Conservation (phyloP, 1,139 yeast species). For the Suhomyces taliae region DNA sequence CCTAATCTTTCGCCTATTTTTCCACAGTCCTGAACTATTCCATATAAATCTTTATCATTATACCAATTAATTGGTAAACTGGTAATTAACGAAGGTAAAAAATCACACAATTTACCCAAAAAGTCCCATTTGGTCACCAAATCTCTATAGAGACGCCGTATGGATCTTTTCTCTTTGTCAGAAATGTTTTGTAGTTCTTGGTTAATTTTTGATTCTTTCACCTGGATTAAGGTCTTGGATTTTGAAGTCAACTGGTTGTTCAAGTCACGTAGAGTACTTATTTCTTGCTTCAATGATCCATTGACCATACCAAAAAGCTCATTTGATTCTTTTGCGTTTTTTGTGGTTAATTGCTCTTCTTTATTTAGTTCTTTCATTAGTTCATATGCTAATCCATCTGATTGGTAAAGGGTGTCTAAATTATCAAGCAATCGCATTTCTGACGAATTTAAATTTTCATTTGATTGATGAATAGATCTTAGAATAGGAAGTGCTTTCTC, state of each 20-base stretch:
- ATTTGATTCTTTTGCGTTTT: slow-evolving; percentile 14
- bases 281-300: slow-evolving; percentile 10
- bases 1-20: slow-evolving; percentile 22
- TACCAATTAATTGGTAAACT: slow-evolving; percentile 41
- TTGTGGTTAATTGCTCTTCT: slow-evolving; percentile 9
- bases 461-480: slow-evolving; percentile 33
- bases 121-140: slow-evolving; percentile 26
- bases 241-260: slow-evolving; percentile 4
- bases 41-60: slow-evolving; percentile 26
- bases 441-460: slow-evolving; percentile 27
- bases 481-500: slow-evolving; percentile 32
- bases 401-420: slow-evolving; percentile 20
- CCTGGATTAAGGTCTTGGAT: slow-evolving; percentile 2
- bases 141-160: slow-evolving; percentile 10
- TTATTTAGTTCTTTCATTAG: slow-evolving; percentile 18
- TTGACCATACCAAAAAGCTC: slow-evolving; percentile 11
- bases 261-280: slow-evolving; percentile 13
- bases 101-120: slow-evolving; percentile 27
- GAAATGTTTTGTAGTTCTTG: slow-evolving; percentile 13
- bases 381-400: slow-evolving; percentile 12
- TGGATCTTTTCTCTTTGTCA: slow-evolving; percentile 3
- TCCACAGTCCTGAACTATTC: slow-evolving; percentile 31
- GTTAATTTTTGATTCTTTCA: slow-evolving; percentile 11
- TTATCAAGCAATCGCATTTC: slow-evolving; percentile 30
- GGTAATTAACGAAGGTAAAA: slow-evolving; percentile 32